A percentile compares a stretch with the other conserved stretches of the same genome.
phyloP scores from a whole-genome alignment of 2,329 filamentous ascomycete genomes.

The Fusarium temperatum region DNA sequence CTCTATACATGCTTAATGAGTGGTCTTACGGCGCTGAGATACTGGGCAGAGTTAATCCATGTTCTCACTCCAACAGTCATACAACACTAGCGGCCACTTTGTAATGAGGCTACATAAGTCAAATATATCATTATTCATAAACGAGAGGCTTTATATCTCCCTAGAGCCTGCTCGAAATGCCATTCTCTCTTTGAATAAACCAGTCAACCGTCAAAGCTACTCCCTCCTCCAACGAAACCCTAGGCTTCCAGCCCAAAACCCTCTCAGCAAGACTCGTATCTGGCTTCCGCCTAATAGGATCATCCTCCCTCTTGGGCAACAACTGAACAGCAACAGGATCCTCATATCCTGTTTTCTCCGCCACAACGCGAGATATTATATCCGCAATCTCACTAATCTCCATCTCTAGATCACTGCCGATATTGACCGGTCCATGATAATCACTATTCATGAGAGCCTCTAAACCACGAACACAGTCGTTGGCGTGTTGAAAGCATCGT shows the following conservation, averaged over 20 bases:
- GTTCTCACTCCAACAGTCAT: background rate
- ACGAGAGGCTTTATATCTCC: rapidly evolving
- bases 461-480: constrained; percentile 18
- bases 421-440: constrained; percentile 21
- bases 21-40: background rate
- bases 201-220: constrained; percentile 27
- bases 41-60: rapidly evolving
- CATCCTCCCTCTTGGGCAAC: constrained; percentile 28
- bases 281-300: constrained; percentile 25
- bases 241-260: constrained; percentile 23
- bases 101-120: too few relatives aligned
- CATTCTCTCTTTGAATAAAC: constrained; percentile 23
- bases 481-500: constrained; percentile 20
- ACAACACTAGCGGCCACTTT: rapidly evolving
- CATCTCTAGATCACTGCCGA: constrained; percentile 30
- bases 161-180: constrained; percentile 16
- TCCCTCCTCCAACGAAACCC: constrained; percentile 17
- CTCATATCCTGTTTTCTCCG: constrained; percentile 5
- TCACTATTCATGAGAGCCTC: constrained; percentile 34
- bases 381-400: constrained; percentile 23
- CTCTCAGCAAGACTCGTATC: constrained; percentile 18
- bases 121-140: background rate
- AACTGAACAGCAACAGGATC: constrained; percentile 9
- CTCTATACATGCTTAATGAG: background rate
- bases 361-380: constrained; percentile 25